A percentile compares a stretch with the other conserved stretches of the same genome.
Conservation (phyloP, 208 protist species). For the Trypanosoma grayi region DNA sequence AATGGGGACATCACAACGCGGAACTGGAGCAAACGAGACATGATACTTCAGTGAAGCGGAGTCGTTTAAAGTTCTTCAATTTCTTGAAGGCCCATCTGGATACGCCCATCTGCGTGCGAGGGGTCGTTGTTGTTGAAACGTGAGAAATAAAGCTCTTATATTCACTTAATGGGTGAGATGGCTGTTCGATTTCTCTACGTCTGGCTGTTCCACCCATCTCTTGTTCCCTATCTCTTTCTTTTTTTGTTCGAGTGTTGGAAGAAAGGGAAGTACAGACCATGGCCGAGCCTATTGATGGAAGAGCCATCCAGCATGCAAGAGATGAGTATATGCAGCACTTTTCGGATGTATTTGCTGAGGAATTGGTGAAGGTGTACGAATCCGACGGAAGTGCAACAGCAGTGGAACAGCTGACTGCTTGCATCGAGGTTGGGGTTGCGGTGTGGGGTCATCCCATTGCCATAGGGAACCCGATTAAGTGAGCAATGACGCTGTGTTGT, state of each 20-base stretch:
- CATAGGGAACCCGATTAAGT: slow-evolving; percentile 32
- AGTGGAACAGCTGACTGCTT: slow-evolving; percentile 75
- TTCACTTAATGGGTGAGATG: background rate
- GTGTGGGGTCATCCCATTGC: slow-evolving; percentile 76
- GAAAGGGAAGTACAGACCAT: slow-evolving; percentile 12
- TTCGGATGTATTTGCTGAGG: slow-evolving; percentile 78
- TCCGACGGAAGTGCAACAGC: slow-evolving; percentile 69
- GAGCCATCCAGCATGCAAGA: slow-evolving; percentile 41
- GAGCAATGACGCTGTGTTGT: background rate
- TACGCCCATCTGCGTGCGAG: slow-evolving; percentile 9
- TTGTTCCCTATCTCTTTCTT: background rate
- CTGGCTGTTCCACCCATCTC: slow-evolving; percentile 3
- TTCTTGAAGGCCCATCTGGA: slow-evolving; percentile 45
- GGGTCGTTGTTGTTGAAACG: slow-evolving; percentile 14
- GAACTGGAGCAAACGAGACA: slow-evolving; percentile 25
- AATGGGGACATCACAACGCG: slow-evolving; percentile 56
- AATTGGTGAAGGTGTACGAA: slow-evolving; percentile 81
- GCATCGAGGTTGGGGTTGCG: slow-evolving; percentile 77
- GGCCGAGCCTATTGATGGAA: slow-evolving; percentile 23
- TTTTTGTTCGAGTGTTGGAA: background rate
- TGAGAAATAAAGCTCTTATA: background rate
- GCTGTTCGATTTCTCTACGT: slow-evolving; percentile 5
- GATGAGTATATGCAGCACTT: slow-evolving; percentile 90
- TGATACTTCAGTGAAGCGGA: slow-evolving; percentile 41
- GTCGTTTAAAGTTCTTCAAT: slow-evolving; percentile 83